A percentile compares a stretch with the other conserved stretches of the same genome.
Conservation (phyloP, 2,329 filamentous ascomycete genomes). For the Monosporascus sp. region DNA sequence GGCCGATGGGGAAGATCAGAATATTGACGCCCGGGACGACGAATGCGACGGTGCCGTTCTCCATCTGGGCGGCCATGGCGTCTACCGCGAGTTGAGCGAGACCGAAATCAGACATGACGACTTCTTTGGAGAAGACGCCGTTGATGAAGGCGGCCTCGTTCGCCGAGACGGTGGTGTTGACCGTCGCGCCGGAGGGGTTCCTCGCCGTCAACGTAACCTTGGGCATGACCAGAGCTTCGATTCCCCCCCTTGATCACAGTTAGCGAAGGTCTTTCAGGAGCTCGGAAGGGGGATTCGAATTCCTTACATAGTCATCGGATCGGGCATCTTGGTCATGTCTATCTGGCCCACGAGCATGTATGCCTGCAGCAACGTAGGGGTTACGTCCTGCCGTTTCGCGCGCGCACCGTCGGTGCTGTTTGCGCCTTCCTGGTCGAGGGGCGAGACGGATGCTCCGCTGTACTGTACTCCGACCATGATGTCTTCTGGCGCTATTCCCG, state of each 20-base stretch:
- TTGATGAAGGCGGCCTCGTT: constrained; percentile 68
- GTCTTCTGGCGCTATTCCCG: constrained; percentile 44
- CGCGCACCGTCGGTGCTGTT: constrained; percentile 11
- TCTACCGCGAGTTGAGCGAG: constrained; percentile 47
- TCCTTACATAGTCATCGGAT: constrained; percentile 57
- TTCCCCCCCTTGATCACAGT: constrained; percentile 39
- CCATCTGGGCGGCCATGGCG: constrained; percentile 38
- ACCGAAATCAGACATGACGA: constrained; percentile 46
- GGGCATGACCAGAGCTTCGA: constrained; percentile 63
- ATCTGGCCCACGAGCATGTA: constrained; percentile 68
- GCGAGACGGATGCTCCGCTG: constrained; percentile 47
- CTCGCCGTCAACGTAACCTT: constrained; percentile 61
- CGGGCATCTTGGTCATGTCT: constrained; percentile 49
- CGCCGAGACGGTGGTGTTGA: constrained; percentile 61
- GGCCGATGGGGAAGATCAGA: constrained; percentile 64
- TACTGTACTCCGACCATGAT: constrained; percentile 53
- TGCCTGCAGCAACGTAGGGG: constrained; percentile 49
- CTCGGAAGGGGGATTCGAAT: neutral
- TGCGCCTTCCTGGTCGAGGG: constrained; percentile 29
- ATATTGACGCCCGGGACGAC: constrained; percentile 64
- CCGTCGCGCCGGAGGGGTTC: constrained; percentile 43
- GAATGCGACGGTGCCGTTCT: constrained; percentile 56
- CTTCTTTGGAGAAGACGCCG: constrained; percentile 61
- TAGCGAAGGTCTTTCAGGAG: neutral
- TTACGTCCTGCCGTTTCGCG: constrained; percentile 15